Conservation (phyloP, 805 yeast genomes). For the Lipomyces yamanashiensis region DNA sequence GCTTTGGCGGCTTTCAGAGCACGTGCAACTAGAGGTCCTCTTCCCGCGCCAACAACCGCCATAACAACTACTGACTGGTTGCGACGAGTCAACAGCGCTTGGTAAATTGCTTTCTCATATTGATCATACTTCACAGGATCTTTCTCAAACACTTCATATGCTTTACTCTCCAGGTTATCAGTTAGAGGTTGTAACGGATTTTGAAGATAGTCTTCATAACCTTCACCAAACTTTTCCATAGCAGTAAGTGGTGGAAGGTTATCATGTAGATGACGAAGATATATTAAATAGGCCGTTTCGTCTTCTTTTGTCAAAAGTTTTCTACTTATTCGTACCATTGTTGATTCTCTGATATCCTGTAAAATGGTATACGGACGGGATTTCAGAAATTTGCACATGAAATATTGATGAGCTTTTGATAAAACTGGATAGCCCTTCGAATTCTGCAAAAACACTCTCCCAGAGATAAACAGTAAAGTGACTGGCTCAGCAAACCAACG, state of each 20-base stretch:
- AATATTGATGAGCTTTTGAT: conserved; percentile 59
- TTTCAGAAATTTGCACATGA: conserved; percentile 53
- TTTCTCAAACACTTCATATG: conserved; percentile 72
- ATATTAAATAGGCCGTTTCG: conserved; percentile 50
- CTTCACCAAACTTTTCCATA: conserved; percentile 45
- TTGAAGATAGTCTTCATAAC: conserved; percentile 53
- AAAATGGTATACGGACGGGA: conserved; percentile 53
- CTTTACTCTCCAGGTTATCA: conserved; percentile 58
- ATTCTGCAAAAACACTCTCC: conserved; percentile 61
- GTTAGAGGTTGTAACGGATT: conserved; percentile 77
- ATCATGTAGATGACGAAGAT: conserved; percentile 49
- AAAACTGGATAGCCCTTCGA: conserved; percentile 68
- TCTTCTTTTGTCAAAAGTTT: conserved; percentile 37
- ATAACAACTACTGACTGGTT: conserved; percentile 1
- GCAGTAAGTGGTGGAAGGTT: conserved; percentile 42
- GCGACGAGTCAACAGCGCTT: conserved; percentile 50
- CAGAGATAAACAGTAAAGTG: conserved; percentile 58
- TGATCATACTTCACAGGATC: conserved; percentile 71
- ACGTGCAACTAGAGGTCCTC: conserved; percentile 76
- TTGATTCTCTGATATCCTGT: conserved; percentile 56
- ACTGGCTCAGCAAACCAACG: conserved; percentile 76
- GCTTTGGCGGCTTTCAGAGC: conserved; percentile 51
- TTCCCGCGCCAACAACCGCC: conserved; percentile 83
- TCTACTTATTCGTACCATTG: conserved; percentile 36
- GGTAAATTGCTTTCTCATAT: conserved; percentile 66